These are phyloP conservation scores for Dichotomocladium elegans DNA, from an alignment of 371 early-diverging fungal genomes.

Conservation along the genomic window DNA sequence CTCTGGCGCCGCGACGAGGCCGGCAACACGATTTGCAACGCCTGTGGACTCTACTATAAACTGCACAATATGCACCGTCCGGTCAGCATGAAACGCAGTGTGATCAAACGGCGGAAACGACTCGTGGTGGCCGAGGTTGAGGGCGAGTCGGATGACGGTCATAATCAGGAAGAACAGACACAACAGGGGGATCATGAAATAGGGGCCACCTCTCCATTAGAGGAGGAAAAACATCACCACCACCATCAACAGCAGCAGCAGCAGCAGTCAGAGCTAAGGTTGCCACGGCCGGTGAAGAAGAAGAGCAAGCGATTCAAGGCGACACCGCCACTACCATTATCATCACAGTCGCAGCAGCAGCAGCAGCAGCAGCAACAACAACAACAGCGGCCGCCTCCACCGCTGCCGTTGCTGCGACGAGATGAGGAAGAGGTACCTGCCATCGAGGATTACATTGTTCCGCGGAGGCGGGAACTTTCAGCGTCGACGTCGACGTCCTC, in stretches of 20 bases:
- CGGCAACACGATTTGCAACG: slow-evolving; percentile 82
- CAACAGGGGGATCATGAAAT: background rate
- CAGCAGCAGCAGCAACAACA: background rate
- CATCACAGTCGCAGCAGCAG: too few relatives aligned
- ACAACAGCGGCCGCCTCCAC: background rate
- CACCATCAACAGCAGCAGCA: background rate
- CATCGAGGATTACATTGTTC: slow-evolving; percentile 19
- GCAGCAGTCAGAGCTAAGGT: background rate
- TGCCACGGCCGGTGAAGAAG: background rate
- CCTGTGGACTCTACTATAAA: slow-evolving; percentile 85
- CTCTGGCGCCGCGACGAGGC: slow-evolving; percentile 84
- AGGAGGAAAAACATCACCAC: background rate
- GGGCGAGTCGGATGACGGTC: background rate
- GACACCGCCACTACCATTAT: too few relatives aligned
- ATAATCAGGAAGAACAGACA: background rate
- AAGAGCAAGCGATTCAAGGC: background rate
- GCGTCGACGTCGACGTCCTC: background rate
- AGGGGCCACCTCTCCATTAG: background rate
- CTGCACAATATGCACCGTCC: slow-evolving; percentile 76
- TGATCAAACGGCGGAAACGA: slow-evolving; percentile 83
- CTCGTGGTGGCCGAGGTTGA: slow-evolving; percentile 16
- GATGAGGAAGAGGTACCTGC: slow-evolving; percentile 11
- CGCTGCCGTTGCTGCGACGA: background rate
- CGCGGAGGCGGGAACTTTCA: slow-evolving; percentile 2
- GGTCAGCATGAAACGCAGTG: slow-evolving; percentile 74